Evolutionary conservation across 257 asterid species (phyloP).

Genomic region (Fraxinus anomala): DNA sequence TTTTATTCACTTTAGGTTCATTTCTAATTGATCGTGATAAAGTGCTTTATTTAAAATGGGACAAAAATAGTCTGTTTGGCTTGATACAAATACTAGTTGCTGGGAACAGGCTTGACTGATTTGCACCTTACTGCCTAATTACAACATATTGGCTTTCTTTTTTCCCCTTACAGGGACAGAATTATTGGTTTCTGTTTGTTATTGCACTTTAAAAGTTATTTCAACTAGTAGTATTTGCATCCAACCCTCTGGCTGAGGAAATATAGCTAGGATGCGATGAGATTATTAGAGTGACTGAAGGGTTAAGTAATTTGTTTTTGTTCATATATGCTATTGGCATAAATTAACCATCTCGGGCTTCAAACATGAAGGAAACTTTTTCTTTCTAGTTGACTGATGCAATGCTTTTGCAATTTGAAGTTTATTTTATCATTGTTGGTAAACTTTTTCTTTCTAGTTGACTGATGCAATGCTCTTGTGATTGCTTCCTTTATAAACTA

Average conservation of each 20-base stretch:
- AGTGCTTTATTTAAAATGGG: not conserved
- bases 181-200: not conserved
- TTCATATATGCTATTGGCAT: not conserved
- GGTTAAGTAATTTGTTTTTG: not conserved
- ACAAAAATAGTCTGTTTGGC: not conserved
- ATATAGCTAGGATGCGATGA: conserved; percentile 4
- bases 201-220: not conserved
- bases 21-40: not conserved
- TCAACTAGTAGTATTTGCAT: not conserved
- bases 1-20: too few species aligned
- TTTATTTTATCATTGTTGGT: not conserved
- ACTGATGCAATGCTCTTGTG: too few species aligned
- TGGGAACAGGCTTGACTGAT: not conserved
- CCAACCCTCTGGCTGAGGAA: not conserved
- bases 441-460: too few species aligned
- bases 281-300: not conserved
- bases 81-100: not conserved
- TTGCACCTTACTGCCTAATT: not conserved
- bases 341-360: not conserved
- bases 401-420: not conserved
- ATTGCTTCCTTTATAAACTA: not conserved
- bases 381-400: not conserved
- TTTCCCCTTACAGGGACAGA: not conserved
- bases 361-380: not conserved
- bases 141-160: not conserved